These are phyloP conservation scores for Colletotrichum caudatum DNA, from an alignment of 2,329 filamentous ascomycete species.

Conservation along the genomic window DNA sequence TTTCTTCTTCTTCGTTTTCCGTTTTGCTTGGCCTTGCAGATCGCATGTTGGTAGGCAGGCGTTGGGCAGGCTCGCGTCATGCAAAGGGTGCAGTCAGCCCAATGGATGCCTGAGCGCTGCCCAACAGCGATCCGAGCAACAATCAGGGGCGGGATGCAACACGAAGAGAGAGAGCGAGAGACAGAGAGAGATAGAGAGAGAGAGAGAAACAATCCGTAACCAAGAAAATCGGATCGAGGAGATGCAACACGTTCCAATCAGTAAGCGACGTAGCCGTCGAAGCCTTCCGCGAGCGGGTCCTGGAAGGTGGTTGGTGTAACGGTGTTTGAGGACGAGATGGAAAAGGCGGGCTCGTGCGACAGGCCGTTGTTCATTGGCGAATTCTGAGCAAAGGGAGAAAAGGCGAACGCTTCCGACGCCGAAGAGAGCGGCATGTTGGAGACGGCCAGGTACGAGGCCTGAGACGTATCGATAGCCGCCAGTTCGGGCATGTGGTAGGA, in stretches of 20 bases:
- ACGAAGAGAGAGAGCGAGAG: neutral
- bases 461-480: constrained; percentile 34
- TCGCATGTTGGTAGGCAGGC: constrained; percentile 21
- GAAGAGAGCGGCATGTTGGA: constrained; percentile 38
- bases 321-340: constrained; percentile 40
- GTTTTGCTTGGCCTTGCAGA: constrained; percentile 21
- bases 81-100: constrained; percentile 23
- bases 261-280: constrained; percentile 32
- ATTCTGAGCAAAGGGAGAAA: constrained; percentile 32
- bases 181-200: too few species aligned
- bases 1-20: constrained; percentile 4
- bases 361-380: constrained; percentile 38
- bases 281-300: constrained; percentile 21
- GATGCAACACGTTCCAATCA: constrained; percentile 25
- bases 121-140: constrained; percentile 24
- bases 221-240: neutral
- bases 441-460: constrained; percentile 32
- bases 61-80: constrained; percentile 37
- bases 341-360: constrained; percentile 40
- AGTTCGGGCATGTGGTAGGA: constrained; percentile 37
- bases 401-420: constrained; percentile 34
- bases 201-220: neutral
- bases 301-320: constrained; percentile 39
- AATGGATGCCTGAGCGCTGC: constrained; percentile 36
- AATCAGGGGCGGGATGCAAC: constrained; percentile 19